Conservation (phyloP, 768 basidiomycete genomes). For the Podaxis mareebaensis region DNA sequence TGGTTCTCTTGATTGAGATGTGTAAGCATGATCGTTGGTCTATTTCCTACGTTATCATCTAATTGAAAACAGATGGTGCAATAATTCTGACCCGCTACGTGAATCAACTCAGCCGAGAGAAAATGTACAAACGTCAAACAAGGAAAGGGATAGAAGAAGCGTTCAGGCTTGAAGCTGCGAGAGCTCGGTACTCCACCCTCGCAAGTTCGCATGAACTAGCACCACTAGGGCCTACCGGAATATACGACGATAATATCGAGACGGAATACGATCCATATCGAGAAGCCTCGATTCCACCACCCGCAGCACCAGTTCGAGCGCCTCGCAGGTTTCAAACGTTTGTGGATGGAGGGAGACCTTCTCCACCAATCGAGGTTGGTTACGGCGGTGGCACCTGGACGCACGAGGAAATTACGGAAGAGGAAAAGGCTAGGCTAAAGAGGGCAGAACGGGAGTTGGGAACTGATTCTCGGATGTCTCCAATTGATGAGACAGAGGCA, state of each 20-base stretch:
- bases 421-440: conserved; percentile 34
- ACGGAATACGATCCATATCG: conserved; percentile 43
- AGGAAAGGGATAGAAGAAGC: conserved; percentile 36
- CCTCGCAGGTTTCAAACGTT: conserved; percentile 10
- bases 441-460: conserved; percentile 19
- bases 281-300: conserved; percentile 23
- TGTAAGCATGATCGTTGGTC: conserved; percentile 42
- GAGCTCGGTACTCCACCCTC: conserved; percentile 13
- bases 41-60: conserved; percentile 12
- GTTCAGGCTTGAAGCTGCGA: conserved; percentile 32
- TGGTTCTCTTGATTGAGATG: conserved; percentile 52
- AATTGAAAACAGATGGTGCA: conserved; percentile 43
- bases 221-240: conserved; percentile 25
- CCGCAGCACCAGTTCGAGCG: conserved; percentile 11
- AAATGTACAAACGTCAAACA: conserved; percentile 39
- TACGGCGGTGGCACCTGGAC: conserved; percentile 41
- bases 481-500: conserved; percentile 17
- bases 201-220: conserved; percentile 15
- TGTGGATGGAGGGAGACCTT: conserved; percentile 17
- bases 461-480: neutral
- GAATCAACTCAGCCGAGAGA: conserved; percentile 51
- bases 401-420: conserved; percentile 30
- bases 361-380: conserved; percentile 28
- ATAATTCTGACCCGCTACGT: conserved; percentile 56
- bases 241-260: conserved; percentile 20